Conservation (phyloP, 78 protist genomes). For the slime mould (Dictyostelium discoideum) region DNA sequence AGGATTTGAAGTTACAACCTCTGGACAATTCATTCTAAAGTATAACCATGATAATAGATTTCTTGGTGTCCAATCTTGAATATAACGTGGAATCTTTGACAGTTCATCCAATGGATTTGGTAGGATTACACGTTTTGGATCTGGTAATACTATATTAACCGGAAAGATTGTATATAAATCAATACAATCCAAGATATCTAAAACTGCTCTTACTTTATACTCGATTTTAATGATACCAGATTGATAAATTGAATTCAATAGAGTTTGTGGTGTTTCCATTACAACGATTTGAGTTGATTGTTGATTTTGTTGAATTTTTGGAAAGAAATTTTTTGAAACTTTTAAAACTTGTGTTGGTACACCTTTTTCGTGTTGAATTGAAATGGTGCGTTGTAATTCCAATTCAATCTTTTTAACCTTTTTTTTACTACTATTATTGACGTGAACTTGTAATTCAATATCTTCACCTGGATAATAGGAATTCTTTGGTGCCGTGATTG, state of each 20-base stretch:
- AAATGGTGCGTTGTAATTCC: neutral
- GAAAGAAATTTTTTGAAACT: neutral
- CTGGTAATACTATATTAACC: conserved; percentile 13
- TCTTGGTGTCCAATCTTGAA: conserved; percentile 13
- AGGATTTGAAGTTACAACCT: neutral
- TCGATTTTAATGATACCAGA: conserved; percentile 1
- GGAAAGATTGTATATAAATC: conserved; percentile 1
- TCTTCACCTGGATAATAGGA: conserved; percentile 45
- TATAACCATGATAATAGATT: neutral
- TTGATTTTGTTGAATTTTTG: neutral
- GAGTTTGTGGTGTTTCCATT: neutral
- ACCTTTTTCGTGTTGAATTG: neutral
- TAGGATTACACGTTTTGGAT: neutral
- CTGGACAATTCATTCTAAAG: conserved; percentile 22
- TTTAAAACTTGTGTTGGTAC: neutral
- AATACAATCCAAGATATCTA: neutral
- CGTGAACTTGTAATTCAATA: conserved; percentile 11
- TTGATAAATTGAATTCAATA: neutral
- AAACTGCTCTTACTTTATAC: neutral
- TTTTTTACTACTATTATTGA: conserved; percentile 22
- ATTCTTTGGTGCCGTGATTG: neutral
- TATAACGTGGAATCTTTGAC: conserved; percentile 38
- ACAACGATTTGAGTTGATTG: conserved; percentile 1
- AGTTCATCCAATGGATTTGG: conserved; percentile 36
- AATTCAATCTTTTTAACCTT: conserved; percentile 31